Evolutionary conservation across 192 early-diverging fungal species (phyloP).

Genomic region (Neocallimastix lanati): DNA sequence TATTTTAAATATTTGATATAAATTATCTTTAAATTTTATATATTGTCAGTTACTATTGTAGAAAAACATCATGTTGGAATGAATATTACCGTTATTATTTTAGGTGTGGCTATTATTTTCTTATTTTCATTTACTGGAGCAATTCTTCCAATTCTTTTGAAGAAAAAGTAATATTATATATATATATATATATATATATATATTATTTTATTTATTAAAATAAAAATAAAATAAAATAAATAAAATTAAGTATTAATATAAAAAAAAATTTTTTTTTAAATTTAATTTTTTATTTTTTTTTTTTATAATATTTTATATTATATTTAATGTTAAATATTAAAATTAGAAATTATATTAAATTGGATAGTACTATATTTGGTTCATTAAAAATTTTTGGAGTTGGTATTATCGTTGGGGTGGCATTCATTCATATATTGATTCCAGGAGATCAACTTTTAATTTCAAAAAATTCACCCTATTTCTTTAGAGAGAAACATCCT

Average conservation of each 20-base stretch:
- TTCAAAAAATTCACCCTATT: neutral
- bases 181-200: no score
- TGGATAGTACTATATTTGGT: neutral
- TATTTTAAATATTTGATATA: no score
- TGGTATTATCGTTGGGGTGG: neutral
- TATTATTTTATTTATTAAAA: no score
- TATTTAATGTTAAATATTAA: no score
- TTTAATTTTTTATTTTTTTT: no score
- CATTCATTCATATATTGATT: neutral
- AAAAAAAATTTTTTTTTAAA: no score
- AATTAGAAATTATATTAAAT: neutral
- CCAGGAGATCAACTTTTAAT: neutral
- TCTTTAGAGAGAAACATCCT: neutral
- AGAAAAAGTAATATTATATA: neutral
- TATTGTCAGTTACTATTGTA: neutral
- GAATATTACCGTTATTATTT: neutral
- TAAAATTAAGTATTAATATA: no score
- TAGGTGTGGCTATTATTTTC: neutral
- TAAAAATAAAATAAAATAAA: no score
- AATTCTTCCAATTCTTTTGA: neutral
- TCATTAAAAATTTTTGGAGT: neutral
- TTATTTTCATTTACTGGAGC: neutral
- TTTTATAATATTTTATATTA: no score
- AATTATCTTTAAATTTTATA: no score
- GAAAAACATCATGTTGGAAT: neutral